phyloP scores from a whole-genome alignment of 768 basidiomycete genomes.

The Pleurotus tuoliensis region DNA sequence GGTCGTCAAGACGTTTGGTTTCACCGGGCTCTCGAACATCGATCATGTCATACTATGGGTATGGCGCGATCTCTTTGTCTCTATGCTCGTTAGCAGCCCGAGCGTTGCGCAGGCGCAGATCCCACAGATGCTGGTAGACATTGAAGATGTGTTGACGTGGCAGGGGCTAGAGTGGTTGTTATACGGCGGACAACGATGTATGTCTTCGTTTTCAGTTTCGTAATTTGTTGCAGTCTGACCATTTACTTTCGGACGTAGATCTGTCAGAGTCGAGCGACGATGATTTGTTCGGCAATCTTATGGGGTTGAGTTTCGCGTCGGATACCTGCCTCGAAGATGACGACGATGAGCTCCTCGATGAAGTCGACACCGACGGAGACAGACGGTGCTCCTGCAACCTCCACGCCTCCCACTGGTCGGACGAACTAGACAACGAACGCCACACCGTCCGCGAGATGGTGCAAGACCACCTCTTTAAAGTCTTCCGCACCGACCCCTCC shows the following conservation, averaged over 20 bases:
- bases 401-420: slow-evolving; percentile 52
- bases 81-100: slow-evolving; percentile 39
- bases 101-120: slow-evolving; percentile 29
- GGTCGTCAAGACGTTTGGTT: slow-evolving; percentile 34
- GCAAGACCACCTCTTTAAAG: slow-evolving; percentile 35
- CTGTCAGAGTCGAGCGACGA: not conserved
- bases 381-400: slow-evolving; percentile 24
- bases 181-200: slow-evolving; percentile 46
- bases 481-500: slow-evolving; percentile 53
- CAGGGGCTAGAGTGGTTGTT: slow-evolving; percentile 46
- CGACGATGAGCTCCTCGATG: slow-evolving; percentile 13
- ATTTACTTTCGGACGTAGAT: too few relatives aligned
- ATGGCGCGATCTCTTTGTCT: slow-evolving; percentile 66
- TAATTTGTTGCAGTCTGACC: too few relatives aligned
- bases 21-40: slow-evolving; percentile 34
- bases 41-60: slow-evolving; percentile 51
- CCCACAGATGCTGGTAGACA: slow-evolving; percentile 56
- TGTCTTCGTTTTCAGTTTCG: slow-evolving; percentile 15
- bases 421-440: slow-evolving; percentile 35
- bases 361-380: slow-evolving; percentile 22
- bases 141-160: slow-evolving; percentile 50
- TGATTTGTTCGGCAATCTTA: slow-evolving; percentile 6
- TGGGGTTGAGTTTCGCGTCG: not conserved
- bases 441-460: slow-evolving; percentile 38
- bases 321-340: slow-evolving; percentile 11